Base-by-base conservation (phyloP, 805 yeast genomes). In the Candida awuae region DNA sequence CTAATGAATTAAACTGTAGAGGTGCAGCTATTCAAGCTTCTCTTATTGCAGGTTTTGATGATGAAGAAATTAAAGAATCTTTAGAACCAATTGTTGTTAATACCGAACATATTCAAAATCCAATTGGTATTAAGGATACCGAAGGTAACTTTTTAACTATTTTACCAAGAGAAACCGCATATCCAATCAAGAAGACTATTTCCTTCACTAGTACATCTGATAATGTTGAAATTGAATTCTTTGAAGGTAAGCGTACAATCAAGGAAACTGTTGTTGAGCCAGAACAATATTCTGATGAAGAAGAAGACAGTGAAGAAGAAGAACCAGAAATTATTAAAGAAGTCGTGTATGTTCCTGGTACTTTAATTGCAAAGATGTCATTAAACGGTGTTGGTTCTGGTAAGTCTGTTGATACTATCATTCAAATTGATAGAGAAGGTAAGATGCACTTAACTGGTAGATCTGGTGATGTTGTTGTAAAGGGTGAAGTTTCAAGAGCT, bases 21-120 rank as follows among this genome's bases (percentile, higher is more conserved):
- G 98, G 98, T 66, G 94, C 96, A 43, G 96, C 97, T 47, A 73
- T 90, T 59, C 97, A 92, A 72, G 98, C 96, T 37, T 77, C 94
- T 28, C 70, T 90, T 54, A 68, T 82, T 47, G 90, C 82, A 54
- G 68, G 77, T 42, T 94, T 85, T 54, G 92, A 81, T 55, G 86
- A 75, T 38, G 94, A 84, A 46, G 92, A 86, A 63, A 68, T 80
- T 53, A 67, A 71, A 34, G 94, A 86, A 65, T 80, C 92, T 42
- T 67, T 79, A 52, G 83, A 84, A 63, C 92, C 94, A 22, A 75
- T 84, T 43, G 84, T 88, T 45, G 70, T 86, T 51, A 83, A 83
- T 70, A 88, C 95, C 45, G 90, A 85, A 58, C 97, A 92, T 61
- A 64, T 87, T 46, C 61, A 73, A 49, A 79, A 81, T 58, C 81